A percentile compares a stretch with the other conserved stretches of the same genome.
Conservation (phyloP, 2,329 filamentous ascomycete species). For the Sarocladium kiliense region DNA sequence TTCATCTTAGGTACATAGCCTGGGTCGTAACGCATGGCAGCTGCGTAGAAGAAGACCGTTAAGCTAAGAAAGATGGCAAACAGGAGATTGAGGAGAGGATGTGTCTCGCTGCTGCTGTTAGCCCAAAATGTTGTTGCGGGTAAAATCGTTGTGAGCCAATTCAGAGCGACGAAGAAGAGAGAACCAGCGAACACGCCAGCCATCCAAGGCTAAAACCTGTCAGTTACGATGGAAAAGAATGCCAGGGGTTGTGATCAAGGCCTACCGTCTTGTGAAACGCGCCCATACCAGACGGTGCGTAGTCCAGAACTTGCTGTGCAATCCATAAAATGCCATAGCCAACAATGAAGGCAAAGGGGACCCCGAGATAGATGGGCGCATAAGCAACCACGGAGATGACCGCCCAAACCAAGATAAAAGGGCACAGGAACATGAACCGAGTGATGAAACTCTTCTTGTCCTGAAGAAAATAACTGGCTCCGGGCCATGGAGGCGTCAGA, state of each 20-base stretch:
- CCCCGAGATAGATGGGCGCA: conserved; percentile 66
- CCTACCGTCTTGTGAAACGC: conserved; percentile 82
- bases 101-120: conserved; percentile 24
- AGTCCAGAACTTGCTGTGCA: conserved; percentile 71
- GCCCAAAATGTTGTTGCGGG: conserved; percentile 33
- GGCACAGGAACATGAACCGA: conserved; percentile 86
- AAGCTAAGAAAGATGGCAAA: conserved; percentile 62
- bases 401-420: conserved; percentile 69
- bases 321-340: conserved; percentile 71
- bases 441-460: conserved; percentile 74
- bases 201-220: conserved; percentile 66
- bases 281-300: conserved; percentile 83
- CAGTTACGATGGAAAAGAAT: too few species aligned
- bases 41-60: conserved; percentile 80
- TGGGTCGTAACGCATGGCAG: conserved; percentile 82
- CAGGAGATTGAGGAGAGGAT: conserved; percentile 71
- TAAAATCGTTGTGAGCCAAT: conserved; percentile 71
- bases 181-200: conserved; percentile 89
- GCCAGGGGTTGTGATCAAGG: conserved; percentile 16
- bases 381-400: conserved; percentile 68
- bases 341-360: conserved; percentile 65
- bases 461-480: conserved; percentile 66
- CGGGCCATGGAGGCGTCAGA: conserved; percentile 64
- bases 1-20: conserved; percentile 89
- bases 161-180: conserved; percentile 71